phyloP scores from a whole-genome alignment of 495 filamentous ascomycete species.

The Penicillium flavigenum region DNA sequence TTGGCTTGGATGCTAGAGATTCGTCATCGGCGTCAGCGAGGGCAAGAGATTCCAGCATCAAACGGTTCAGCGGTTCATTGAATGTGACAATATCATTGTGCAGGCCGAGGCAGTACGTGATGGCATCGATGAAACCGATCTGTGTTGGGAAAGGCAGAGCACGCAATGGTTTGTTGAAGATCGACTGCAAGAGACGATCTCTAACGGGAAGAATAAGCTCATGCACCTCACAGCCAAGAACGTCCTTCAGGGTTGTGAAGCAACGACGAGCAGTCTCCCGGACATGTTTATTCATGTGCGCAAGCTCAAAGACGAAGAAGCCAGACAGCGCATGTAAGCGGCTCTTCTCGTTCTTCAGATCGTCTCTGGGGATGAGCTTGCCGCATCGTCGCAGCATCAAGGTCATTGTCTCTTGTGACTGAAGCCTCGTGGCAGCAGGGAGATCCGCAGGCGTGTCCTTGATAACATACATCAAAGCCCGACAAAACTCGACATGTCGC shows the following conservation, averaged over 20 bases:
- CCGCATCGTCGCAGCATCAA: constrained; percentile 73
- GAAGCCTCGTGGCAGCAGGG: constrained; percentile 77
- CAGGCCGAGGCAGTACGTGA: constrained; percentile 86
- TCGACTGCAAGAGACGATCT: constrained; percentile 77
- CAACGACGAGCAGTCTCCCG: constrained; percentile 78
- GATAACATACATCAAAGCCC: constrained; percentile 89
- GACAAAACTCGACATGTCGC: constrained; percentile 79
- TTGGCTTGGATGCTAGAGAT: constrained; percentile 74
- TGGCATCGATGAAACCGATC: constrained; percentile 96
- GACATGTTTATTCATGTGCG: constrained; percentile 92
- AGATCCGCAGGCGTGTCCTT: constrained; percentile 95
- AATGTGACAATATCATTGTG: constrained; percentile 84
- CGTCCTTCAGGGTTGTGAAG: constrained; percentile 76
- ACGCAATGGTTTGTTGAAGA: constrained; percentile 91
- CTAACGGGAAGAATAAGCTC: constrained; percentile 85
- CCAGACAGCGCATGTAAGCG: constrained; percentile 72
- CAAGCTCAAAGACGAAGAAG: constrained; percentile 80
- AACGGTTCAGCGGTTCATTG: constrained; percentile 82
- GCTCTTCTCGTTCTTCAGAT: constrained; percentile 64
- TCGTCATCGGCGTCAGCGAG: constrained; percentile 94
- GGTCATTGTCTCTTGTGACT: constrained; percentile 78
- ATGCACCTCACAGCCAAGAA: constrained; percentile 72
- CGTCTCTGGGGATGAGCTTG: constrained; percentile 69
- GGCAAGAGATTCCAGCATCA: constrained; percentile 89
- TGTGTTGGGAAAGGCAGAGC: constrained; percentile 89